Conservation (phyloP, 1,284 basidiomycete genomes). For the Peniophora sp. region DNA sequence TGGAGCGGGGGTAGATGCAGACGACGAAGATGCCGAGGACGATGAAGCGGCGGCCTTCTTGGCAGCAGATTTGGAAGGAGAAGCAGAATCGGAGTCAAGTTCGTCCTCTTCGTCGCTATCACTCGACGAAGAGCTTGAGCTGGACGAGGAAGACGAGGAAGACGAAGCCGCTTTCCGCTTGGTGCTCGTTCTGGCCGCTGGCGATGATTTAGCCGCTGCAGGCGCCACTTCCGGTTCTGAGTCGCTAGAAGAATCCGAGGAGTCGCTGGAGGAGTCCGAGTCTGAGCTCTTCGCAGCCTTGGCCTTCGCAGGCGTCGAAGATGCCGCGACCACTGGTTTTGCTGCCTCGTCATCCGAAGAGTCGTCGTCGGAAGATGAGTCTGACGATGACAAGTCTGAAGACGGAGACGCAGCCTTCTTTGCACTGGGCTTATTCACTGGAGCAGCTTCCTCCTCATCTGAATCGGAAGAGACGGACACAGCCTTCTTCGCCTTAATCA, state of each 20-base stretch:
- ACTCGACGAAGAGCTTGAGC: slow-evolving; percentile 16
- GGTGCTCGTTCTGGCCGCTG: background rate
- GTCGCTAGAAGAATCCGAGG: slow-evolving; percentile 9
- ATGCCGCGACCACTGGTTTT: slow-evolving; percentile 1
- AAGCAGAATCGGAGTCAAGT: slow-evolving; percentile 1
- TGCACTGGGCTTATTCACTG: background rate
- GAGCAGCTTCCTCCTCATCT: slow-evolving; percentile 6
- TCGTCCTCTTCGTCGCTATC: slow-evolving; percentile 9
- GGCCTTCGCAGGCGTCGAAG: slow-evolving; percentile 3
- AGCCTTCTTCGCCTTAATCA: too few species aligned
- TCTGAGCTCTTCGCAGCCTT: slow-evolving; percentile 10
- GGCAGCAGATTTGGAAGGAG: slow-evolving; percentile 2
- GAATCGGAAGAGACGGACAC: too few species aligned
- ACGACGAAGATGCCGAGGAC: background rate
- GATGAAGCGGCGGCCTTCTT: slow-evolving; percentile 1
- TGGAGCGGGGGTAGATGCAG: slow-evolving; percentile 11
- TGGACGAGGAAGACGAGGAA: slow-evolving; percentile 15
- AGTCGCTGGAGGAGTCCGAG: slow-evolving; percentile 10
- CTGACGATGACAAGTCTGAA: slow-evolving; percentile 12
- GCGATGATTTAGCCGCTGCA: slow-evolving; percentile 10
- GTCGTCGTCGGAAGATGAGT: slow-evolving; percentile 10
- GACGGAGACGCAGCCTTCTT: slow-evolving; percentile 2
- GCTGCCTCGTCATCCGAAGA: slow-evolving; percentile 10
- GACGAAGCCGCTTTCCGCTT: slow-evolving; percentile 7
- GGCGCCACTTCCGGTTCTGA: slow-evolving; percentile 2